phyloP scores from a whole-genome alignment of 805 yeast genomes.

The Candida saitoana region DNA sequence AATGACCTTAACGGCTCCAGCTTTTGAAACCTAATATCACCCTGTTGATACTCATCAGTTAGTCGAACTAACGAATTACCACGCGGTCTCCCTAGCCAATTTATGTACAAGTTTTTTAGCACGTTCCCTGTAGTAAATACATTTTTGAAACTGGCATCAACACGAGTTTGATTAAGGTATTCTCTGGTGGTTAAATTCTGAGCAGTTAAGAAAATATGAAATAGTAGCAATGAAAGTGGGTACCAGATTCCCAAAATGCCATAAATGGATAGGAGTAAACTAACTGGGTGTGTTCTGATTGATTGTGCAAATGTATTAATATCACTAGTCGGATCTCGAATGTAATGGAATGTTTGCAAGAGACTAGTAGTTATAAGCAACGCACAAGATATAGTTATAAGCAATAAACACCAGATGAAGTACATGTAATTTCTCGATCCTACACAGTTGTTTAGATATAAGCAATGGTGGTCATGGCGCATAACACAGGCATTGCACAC shows the following conservation, averaged over 20 bases:
- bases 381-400: constrained; percentile 18
- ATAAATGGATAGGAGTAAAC: constrained; percentile 52
- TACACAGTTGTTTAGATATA: constrained; percentile 50
- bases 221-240: constrained; percentile 49
- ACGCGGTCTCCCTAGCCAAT: constrained; percentile 35
- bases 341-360: constrained; percentile 18
- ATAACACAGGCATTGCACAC: constrained; percentile 63
- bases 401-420: constrained; percentile 30
- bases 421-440: constrained; percentile 36
- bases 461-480: constrained; percentile 70
- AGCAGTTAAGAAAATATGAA: constrained; percentile 52
- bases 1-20: constrained; percentile 18
- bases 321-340: constrained; percentile 28
- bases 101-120: constrained; percentile 26
- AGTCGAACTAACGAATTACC: constrained; percentile 19
- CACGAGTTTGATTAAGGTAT: constrained; percentile 47
- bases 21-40: constrained; percentile 24
- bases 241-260: constrained; percentile 46
- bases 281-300: constrained; percentile 22
- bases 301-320: constrained; percentile 14
- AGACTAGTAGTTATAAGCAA: constrained; percentile 17
- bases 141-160: constrained; percentile 27
- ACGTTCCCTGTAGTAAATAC: constrained; percentile 24
- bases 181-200: constrained; percentile 72
- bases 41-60: constrained; percentile 15